Percentiles rank a stretch among this genome's conserved stretches.
These are phyloP conservation scores for Candida pini DNA, from an alignment of 805 yeast genomes.

Conservation along the genomic window DNA sequence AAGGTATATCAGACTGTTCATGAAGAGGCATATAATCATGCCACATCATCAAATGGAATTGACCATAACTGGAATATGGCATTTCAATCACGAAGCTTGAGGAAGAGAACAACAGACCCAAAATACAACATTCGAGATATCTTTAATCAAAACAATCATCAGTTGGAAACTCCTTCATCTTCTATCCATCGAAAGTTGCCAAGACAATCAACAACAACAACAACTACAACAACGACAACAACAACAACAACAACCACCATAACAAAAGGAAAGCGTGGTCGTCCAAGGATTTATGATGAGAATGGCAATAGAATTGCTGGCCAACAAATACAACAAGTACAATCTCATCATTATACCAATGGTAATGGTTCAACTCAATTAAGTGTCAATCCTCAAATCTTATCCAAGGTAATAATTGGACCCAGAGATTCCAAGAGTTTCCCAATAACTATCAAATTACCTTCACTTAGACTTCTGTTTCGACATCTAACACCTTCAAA, in stretches of 20 bases:
- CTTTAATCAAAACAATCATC: slow-evolving; percentile 1
- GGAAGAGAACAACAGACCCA: slow-evolving; percentile 8
- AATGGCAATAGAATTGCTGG: slow-evolving; percentile 2
- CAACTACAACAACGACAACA: slow-evolving; percentile 2
- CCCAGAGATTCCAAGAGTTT: no score
- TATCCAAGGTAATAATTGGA: no score
- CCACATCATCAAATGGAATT: slow-evolving; percentile 11
- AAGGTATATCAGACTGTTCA: slow-evolving; percentile 31
- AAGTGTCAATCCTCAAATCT: no score
- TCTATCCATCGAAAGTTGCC: slow-evolving; percentile 4
- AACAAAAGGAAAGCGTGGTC: slow-evolving; percentile 3
- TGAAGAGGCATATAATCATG: slow-evolving; percentile 22
- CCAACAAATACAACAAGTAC: no score
- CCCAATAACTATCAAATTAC: slow-evolving; percentile 1
- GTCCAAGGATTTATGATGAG: slow-evolving; percentile 7
- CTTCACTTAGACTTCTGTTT: not conserved
- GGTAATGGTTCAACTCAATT: no score
- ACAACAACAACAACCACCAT: slow-evolving; percentile 6
- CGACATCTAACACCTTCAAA: not conserved
- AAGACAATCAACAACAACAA: no score
- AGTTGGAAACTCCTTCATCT: slow-evolving; percentile 1
- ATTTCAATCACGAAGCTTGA: slow-evolving; percentile 8
- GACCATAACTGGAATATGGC: not conserved
- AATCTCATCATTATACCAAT: no score
- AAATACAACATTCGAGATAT: slow-evolving; percentile 3